These are phyloP conservation scores for Leccinum variicolor DNA, from an alignment of 768 basidiomycete genomes.

Conservation along the genomic window DNA sequence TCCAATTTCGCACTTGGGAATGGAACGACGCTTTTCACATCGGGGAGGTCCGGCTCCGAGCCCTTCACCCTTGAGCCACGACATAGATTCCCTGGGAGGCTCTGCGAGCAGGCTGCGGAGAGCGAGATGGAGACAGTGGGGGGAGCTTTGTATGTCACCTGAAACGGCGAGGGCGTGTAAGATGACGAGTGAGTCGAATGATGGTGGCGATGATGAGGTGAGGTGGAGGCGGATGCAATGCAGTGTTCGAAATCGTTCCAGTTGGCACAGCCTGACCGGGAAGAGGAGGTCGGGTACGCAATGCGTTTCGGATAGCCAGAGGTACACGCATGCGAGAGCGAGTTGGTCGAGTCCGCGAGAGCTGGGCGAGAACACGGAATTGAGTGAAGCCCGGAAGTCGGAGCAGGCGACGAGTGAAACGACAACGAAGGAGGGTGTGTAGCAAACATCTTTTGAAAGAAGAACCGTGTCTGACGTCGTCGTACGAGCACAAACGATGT, in stretches of 20 bases:
- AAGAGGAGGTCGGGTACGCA: constrained; percentile 17
- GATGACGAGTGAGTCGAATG: not conserved
- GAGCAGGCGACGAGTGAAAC: not conserved
- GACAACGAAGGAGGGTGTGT: constrained; percentile 7
- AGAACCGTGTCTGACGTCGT: not conserved
- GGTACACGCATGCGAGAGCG: constrained; percentile 4
- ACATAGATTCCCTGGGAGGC: not conserved
- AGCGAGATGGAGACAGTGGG: constrained; percentile 39
- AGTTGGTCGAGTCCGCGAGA: constrained; percentile 27
- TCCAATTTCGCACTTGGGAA: constrained; percentile 33
- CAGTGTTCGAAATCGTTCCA: constrained; percentile 7
- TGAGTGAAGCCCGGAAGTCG: not conserved
- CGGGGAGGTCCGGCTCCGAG: constrained; percentile 23
- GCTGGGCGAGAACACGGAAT: constrained; percentile 13
- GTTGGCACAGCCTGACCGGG: constrained; percentile 9
- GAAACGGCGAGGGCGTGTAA: constrained; percentile 16
- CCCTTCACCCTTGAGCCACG: constrained; percentile 5
- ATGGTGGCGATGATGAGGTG: constrained; percentile 6
- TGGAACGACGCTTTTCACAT: constrained; percentile 34
- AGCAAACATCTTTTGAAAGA: constrained; percentile 16
- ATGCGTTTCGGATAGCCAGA: constrained; percentile 7
- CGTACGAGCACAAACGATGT: constrained; percentile 9
- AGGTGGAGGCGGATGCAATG: not conserved
- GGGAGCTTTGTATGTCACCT: constrained; percentile 30
- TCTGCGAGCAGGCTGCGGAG: constrained; percentile 32